These are phyloP conservation scores for Spergularia azorica DNA, from an alignment of 179 eudicot genomes.

Conservation along the genomic window DNA sequence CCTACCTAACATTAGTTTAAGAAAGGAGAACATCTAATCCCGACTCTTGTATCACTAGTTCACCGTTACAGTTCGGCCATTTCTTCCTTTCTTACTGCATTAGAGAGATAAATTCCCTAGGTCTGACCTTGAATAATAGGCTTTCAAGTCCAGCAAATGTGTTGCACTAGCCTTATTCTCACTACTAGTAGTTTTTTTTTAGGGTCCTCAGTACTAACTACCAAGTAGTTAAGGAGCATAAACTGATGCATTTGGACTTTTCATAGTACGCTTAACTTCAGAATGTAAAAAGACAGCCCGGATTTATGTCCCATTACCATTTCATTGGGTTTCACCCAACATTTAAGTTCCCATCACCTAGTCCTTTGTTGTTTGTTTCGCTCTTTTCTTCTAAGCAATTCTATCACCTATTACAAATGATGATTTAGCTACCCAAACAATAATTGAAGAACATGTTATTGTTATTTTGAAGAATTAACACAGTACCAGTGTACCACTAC, in stretches of 20 bases:
- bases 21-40: background rate
- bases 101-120: background rate
- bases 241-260: background rate
- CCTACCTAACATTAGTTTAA: background rate
- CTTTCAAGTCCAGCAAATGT: background rate
- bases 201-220: too few species aligned
- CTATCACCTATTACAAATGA: background rate
- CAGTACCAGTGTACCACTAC: background rate
- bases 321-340: background rate
- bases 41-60: background rate
- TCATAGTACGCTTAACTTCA: background rate
- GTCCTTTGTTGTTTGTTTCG: too few species aligned
- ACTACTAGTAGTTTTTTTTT: background rate
- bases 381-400: background rate
- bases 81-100: background rate
- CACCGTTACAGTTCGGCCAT: background rate
- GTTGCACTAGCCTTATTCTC: background rate
- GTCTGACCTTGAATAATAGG: background rate
- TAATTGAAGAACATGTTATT: slow-evolving; percentile 1
- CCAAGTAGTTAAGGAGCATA: background rate
- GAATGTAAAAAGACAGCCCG: background rate
- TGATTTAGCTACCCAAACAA: background rate
- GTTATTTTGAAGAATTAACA: background rate
- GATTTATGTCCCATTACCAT: background rate
- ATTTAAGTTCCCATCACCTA: background rate